Evolutionary conservation across 257 asterid species (phyloP).

Genomic region (Henckelia pumila): DNA sequence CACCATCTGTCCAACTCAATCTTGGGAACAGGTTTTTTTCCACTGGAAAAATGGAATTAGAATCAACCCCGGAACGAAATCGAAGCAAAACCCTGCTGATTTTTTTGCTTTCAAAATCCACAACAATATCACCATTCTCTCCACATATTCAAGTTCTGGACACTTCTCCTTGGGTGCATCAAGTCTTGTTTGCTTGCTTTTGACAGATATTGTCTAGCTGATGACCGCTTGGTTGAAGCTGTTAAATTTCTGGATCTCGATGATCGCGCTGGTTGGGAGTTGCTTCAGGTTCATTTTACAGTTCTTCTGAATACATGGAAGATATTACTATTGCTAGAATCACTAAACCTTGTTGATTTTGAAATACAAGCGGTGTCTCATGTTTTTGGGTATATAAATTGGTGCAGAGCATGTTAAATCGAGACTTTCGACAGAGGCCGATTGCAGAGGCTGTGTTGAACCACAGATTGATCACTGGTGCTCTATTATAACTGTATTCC

Average conservation of each 20-base stretch:
- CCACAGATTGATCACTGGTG: slow-evolving; percentile 65
- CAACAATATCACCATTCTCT: not conserved
- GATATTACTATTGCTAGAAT: not conserved
- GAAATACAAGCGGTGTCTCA: not conserved
- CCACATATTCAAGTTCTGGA: not conserved
- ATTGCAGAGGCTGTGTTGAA: slow-evolving; percentile 79
- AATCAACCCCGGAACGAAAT: not conserved
- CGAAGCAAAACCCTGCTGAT: not conserved
- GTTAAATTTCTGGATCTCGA: slow-evolving; percentile 79
- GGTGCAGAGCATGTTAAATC: slow-evolving; percentile 72
- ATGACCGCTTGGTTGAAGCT: slow-evolving; percentile 71
- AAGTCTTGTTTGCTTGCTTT: slow-evolving; percentile 18
- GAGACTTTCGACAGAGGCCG: slow-evolving; percentile 75
- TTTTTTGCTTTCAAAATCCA: too few relatives aligned
- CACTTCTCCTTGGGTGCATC: not conserved
- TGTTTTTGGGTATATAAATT: not conserved
- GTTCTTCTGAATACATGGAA: slow-evolving; percentile 4
- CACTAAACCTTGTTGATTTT: not conserved
- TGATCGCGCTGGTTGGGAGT: slow-evolving; percentile 84
- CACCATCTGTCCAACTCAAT: not conserved
- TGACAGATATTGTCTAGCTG: slow-evolving; percentile 75
- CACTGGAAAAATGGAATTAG: not conserved
- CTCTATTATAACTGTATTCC: too few relatives aligned
- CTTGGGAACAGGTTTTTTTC: not conserved
- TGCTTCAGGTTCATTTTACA: slow-evolving; percentile 63